Evolutionary conservation across 257 asterid species (phyloP).

Genomic region (Plantago major): DNA sequence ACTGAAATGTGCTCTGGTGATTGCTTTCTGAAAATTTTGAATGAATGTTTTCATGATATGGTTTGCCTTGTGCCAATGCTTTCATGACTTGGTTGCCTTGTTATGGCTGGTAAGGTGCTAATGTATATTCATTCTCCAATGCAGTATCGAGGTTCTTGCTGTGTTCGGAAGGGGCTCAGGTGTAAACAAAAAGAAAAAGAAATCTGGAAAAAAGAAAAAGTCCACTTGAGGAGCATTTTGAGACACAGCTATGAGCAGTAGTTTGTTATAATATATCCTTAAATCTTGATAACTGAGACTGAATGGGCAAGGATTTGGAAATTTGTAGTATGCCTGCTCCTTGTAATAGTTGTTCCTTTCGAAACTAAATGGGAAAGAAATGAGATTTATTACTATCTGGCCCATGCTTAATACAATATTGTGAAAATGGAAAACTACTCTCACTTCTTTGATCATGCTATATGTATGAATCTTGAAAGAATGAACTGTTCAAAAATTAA

Average conservation of each 20-base stretch:
- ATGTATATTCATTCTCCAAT: slow-evolving; percentile 23
- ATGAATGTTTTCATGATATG: neutral
- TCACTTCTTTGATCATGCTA: slow-evolving; percentile 20
- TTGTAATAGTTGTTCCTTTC: slow-evolving; percentile 3
- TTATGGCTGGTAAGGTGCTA: slow-evolving; percentile 10
- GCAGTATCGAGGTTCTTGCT: slow-evolving; percentile 88
- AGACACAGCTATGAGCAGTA: slow-evolving; percentile 14
- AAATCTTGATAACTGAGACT: slow-evolving; percentile 14
- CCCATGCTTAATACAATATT: slow-evolving; percentile 12
- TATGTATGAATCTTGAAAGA: slow-evolving; percentile 30
- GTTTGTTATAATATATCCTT: slow-evolving; percentile 8
- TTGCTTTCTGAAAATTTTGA: neutral
- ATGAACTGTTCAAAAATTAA: slow-evolving; percentile 20
- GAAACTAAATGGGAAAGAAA: slow-evolving; percentile 19
- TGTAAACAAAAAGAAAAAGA: slow-evolving; percentile 44
- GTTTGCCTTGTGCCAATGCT: slow-evolving; percentile 10
- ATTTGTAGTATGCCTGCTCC: slow-evolving; percentile 12
- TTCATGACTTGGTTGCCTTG: slow-evolving; percentile 12
- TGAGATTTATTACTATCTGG: slow-evolving; percentile 18
- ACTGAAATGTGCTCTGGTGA: no score
- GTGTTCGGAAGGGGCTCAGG: slow-evolving; percentile 67
- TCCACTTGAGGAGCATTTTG: slow-evolving; percentile 24
- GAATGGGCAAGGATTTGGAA: neutral
- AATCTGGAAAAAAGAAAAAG: slow-evolving; percentile 54
- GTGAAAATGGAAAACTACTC: slow-evolving; percentile 14